phyloP scores from a whole-genome alignment of 1,139 yeast species.

The Saccharomycopsis phalli region DNA sequence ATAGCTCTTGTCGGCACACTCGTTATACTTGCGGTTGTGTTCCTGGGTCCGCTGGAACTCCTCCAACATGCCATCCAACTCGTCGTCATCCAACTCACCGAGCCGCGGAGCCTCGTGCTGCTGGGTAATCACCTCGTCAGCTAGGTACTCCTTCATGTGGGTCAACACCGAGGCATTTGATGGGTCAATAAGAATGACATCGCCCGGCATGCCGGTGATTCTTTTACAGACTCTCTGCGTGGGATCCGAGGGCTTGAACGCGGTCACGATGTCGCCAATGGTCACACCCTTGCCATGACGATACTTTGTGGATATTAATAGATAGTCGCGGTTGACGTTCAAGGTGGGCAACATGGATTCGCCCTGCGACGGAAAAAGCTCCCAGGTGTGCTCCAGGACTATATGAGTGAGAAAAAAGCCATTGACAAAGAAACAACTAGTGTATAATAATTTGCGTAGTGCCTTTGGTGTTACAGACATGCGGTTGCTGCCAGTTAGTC shows the following conservation, averaged over 20 bases:
- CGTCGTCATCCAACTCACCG: slow-evolving; percentile 4
- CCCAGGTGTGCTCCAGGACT: slow-evolving; percentile 36
- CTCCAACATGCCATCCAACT: slow-evolving; percentile 5
- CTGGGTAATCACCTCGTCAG: slow-evolving; percentile 6
- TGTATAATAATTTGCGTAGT: too few species aligned
- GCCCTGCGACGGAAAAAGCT: slow-evolving; percentile 77
- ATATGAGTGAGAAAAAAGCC: slow-evolving; percentile 12
- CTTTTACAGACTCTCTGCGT: slow-evolving; percentile 82
- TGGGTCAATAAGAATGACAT: slow-evolving; percentile 72
- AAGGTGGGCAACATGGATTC: slow-evolving; percentile 94
- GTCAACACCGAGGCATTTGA: slow-evolving; percentile 50
- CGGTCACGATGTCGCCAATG: slow-evolving; percentile 85
- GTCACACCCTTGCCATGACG: slow-evolving; percentile 41
- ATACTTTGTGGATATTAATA: slow-evolving; percentile 63
- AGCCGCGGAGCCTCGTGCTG: background rate
- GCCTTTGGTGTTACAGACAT: too few species aligned
- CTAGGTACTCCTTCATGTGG: slow-evolving; percentile 25
- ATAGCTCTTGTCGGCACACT: slow-evolving; percentile 35
- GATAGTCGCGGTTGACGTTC: slow-evolving; percentile 66
- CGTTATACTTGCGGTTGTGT: slow-evolving; percentile 22
- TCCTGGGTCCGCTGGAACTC: slow-evolving; percentile 11
- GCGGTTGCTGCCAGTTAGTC: too few species aligned
- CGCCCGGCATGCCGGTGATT: slow-evolving; percentile 95
- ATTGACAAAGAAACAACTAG: background rate
- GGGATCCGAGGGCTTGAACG: slow-evolving; percentile 86